These are phyloP conservation scores for Adansonia digitata DNA, from an alignment of 345 rosid genomes.

Conservation along the genomic window DNA sequence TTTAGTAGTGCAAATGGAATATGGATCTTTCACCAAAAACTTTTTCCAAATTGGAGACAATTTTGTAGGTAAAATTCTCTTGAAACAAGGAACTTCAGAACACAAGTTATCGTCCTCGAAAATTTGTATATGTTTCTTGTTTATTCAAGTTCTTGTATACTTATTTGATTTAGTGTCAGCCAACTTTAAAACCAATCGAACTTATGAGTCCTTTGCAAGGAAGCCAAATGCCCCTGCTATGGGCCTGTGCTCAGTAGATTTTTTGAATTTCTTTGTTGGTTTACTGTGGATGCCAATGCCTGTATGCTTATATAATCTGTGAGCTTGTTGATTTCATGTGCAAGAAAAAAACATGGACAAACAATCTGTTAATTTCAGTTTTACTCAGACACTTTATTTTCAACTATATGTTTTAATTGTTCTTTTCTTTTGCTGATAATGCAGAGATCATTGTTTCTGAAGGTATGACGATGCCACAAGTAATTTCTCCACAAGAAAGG, in stretches of 20 bases:
- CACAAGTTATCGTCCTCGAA: background rate
- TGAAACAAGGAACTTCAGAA: background rate
- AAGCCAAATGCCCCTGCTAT: background rate
- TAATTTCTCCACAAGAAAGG: constrained; percentile 45
- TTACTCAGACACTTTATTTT: background rate
- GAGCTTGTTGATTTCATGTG: background rate
- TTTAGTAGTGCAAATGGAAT: background rate
- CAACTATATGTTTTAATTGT: background rate
- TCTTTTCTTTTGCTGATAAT: background rate
- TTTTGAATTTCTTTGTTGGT: background rate
- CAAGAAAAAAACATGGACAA: background rate
- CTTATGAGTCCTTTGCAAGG: background rate
- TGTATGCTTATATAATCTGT: background rate
- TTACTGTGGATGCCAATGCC: background rate
- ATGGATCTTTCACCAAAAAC: background rate
- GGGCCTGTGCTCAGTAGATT: background rate
- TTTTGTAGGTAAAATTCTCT: background rate
- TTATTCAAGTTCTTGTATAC: background rate
- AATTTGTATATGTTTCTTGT: background rate
- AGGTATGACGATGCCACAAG: constrained; percentile 71
- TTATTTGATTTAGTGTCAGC: background rate
- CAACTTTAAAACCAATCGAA: background rate
- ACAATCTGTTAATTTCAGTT: background rate
- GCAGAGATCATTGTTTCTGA: constrained; percentile 70
- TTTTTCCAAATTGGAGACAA: background rate